Evolutionary conservation across 2,329 filamentous ascomycete genomes (phyloP).

Genomic region (Penicillium glabrum): DNA sequence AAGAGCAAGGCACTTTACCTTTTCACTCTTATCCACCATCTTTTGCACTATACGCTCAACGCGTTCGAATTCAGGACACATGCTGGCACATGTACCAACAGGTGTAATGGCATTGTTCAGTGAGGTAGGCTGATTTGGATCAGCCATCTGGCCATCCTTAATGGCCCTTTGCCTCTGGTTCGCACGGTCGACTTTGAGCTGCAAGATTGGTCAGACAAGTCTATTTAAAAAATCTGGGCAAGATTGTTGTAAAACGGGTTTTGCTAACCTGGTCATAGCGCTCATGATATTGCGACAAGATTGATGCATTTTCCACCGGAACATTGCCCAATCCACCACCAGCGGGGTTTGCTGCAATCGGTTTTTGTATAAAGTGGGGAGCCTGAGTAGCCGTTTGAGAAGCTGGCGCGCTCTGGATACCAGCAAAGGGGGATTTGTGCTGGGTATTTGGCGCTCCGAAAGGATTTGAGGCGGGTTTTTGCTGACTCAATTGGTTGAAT

Average conservation of each 20-base stretch:
- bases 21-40: constrained; percentile 62
- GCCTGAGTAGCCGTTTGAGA: not conserved
- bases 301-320: constrained; percentile 24
- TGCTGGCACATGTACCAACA: constrained; percentile 61
- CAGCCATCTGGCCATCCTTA: constrained; percentile 53
- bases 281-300: constrained; percentile 30
- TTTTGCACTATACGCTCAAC: constrained; percentile 62
- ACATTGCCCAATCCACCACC: not conserved
- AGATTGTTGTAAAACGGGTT: not conserved
- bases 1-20: constrained; percentile 38
- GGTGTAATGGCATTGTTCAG: constrained; percentile 62
- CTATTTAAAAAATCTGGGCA: not conserved
- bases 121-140: constrained; percentile 61
- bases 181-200: constrained; percentile 53
- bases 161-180: constrained; percentile 54
- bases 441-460: constrained; percentile 16
- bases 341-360: not conserved
- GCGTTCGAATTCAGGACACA: constrained; percentile 65
- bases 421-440: constrained; percentile 22
- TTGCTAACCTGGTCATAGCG: constrained; percentile 38
- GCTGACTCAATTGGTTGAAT: constrained; percentile 26
- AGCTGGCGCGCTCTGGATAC: constrained; percentile 14
- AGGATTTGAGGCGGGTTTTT: constrained; percentile 10
- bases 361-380: not conserved
- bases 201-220: constrained; percentile 10